phyloP scores from a whole-genome alignment of 495 filamentous ascomycete species.

The Lasiosphaeria hispida region DNA sequence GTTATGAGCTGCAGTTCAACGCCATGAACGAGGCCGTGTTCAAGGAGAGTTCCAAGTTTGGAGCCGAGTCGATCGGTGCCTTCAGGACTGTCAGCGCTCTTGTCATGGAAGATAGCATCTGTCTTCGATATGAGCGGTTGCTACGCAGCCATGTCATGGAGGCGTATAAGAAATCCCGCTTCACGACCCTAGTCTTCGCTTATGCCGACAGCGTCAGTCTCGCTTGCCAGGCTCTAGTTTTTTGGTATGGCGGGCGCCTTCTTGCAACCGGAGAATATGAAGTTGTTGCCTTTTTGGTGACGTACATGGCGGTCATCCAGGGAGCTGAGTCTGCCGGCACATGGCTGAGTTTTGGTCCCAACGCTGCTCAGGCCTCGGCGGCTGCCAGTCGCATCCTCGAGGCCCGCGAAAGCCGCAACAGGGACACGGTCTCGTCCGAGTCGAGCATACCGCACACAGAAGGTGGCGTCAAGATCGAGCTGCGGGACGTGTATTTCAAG shows the following conservation, averaged over 20 bases:
- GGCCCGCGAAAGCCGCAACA: conserved; percentile 33
- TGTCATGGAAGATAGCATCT: conserved; percentile 55
- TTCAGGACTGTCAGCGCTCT: conserved; percentile 58
- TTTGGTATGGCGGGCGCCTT: conserved; percentile 49
- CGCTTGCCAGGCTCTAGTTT: conserved; percentile 48
- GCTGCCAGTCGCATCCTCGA: conserved; percentile 47
- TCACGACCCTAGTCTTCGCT: conserved; percentile 45
- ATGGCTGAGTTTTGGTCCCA: conserved; percentile 48
- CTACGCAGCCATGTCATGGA: conserved; percentile 36
- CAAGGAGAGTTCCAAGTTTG: conserved; percentile 56
- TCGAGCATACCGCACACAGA: conserved; percentile 36
- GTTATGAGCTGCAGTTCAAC: conserved; percentile 57
- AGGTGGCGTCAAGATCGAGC: conserved; percentile 52
- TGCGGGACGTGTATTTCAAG: conserved; percentile 57
- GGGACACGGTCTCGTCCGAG: conserved; percentile 17
- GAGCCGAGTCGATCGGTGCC: conserved; percentile 58
- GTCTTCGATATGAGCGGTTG: conserved; percentile 40
- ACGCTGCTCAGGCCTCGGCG: conserved; percentile 46
- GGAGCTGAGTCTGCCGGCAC: conserved; percentile 46
- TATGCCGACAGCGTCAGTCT: conserved; percentile 43
- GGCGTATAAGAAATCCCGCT: conserved; percentile 45
- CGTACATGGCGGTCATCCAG: conserved; percentile 50
- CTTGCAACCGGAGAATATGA: conserved; percentile 38
- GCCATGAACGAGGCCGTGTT: conserved; percentile 56
- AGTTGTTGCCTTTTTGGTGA: conserved; percentile 40